A percentile compares a stretch with the other conserved stretches of the same genome.
Conservation (phyloP, 371 early-diverging fungal genomes). For the Apophysomyces elegans region DNA sequence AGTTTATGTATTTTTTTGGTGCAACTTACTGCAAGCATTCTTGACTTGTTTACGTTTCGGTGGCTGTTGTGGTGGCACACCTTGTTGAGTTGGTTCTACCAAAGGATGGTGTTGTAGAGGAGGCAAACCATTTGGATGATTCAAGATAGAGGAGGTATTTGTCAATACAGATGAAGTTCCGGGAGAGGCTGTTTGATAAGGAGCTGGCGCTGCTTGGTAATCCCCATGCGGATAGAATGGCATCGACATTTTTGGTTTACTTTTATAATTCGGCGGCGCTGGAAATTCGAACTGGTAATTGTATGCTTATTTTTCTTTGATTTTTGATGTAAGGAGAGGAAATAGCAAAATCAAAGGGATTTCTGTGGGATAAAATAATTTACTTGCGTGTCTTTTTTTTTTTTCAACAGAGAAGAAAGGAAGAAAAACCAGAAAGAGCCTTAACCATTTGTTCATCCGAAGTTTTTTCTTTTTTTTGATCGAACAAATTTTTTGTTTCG, state of each 20-base stretch:
- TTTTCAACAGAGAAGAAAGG: conserved; percentile 6
- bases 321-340: conserved; percentile 5
- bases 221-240: conserved; percentile 44
- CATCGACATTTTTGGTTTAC: conserved; percentile 24
- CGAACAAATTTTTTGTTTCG: not conserved
- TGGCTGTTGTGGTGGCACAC: conserved; percentile 17
- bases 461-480: not conserved
- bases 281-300: conserved; percentile 10
- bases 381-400: conserved; percentile 2
- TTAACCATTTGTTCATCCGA: not conserved
- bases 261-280: conserved; percentile 13
- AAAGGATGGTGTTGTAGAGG: conserved; percentile 39
- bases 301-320: conserved; percentile 12
- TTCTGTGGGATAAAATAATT: conserved; percentile 9
- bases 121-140: conserved; percentile 36
- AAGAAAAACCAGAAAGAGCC: conserved; percentile 7
- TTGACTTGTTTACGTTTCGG: conserved; percentile 54
- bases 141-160: conserved; percentile 24
- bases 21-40: conserved; percentile 51
- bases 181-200: conserved; percentile 29
- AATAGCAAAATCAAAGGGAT: conserved; percentile 14
- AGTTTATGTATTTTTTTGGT: not conserved
- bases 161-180: conserved; percentile 20
- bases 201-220: conserved; percentile 28
- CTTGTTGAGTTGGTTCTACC: conserved; percentile 22